Conservation (phyloP, 768 basidiomycete species). For the Macrocybe gigantea region DNA sequence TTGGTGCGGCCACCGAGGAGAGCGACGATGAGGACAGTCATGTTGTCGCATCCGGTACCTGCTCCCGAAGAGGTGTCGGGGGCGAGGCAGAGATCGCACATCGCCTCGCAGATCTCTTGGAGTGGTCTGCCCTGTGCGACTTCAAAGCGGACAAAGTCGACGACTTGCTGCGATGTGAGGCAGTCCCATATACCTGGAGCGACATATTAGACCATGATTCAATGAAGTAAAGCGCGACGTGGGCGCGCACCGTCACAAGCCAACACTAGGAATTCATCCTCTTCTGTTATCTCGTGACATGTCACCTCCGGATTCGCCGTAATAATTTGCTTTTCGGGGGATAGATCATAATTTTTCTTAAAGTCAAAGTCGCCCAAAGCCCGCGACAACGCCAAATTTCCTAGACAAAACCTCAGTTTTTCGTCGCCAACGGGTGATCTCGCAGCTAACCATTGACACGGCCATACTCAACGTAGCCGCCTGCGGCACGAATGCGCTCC, state of each 20-base stretch:
- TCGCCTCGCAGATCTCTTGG: slow-evolving; percentile 78
- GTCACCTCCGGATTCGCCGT: slow-evolving; percentile 92
- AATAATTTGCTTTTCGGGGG: slow-evolving; percentile 89
- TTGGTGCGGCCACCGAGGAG: slow-evolving; percentile 82
- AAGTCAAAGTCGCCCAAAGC: slow-evolving; percentile 98
- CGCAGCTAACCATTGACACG: slow-evolving; percentile 81
- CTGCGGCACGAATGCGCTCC: slow-evolving; percentile 80
- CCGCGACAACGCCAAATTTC: slow-evolving; percentile 91
- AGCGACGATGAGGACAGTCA: slow-evolving; percentile 92
- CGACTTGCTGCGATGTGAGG: slow-evolving; percentile 84
- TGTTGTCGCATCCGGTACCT: slow-evolving; percentile 98
- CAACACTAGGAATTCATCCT: slow-evolving; percentile 95
- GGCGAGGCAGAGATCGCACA: slow-evolving; percentile 91
- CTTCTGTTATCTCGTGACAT: slow-evolving; percentile 71
- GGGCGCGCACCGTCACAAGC: slow-evolving; percentile 85
- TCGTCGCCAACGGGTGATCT: not conserved
- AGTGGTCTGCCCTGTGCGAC: slow-evolving; percentile 77
- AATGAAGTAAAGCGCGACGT: not conserved
- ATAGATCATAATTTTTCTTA: slow-evolving; percentile 83
- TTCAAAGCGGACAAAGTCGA: slow-evolving; percentile 82
- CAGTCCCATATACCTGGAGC: slow-evolving; percentile 97
- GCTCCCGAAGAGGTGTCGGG: slow-evolving; percentile 87
- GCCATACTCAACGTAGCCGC: slow-evolving; percentile 94
- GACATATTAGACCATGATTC: slow-evolving; percentile 5
- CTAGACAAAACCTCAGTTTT: slow-evolving; percentile 30